Base-by-base conservation (phyloP, 2,329 filamentous ascomycete genomes). In the Monosporascus sp. region DNA sequence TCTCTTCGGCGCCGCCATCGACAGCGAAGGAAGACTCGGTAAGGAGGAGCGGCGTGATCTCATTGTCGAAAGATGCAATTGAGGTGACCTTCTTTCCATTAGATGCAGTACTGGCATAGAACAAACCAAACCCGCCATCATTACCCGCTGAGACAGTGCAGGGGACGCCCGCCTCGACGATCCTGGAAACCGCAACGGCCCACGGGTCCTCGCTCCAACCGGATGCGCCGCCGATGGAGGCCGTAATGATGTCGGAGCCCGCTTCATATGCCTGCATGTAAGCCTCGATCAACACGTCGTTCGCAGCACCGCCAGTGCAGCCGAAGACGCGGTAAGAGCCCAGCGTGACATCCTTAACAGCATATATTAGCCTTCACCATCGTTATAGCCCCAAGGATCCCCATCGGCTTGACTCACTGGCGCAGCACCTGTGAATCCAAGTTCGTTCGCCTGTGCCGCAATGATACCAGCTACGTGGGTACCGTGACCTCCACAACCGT, bases 381-480 rank as follows among this genome's bases (percentile, higher is more conserved):
- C 22, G 18, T 35, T 20, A n/a, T 22, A 9, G 20, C 8, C 2
- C 15, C 25, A 17, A 4, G 20, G 6, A 6, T n/a, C 20, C 22
- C 27, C 9, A n/a, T 36, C 18, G 14, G 15, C 18, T 22, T 22
- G 43, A 44, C 54, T 51, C 50, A 57, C 79, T 0, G 79, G 77
- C 0, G 81, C 82, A 9, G 76, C 80, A 17, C 83, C 83, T 17
- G 77, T 78, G 60, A 83, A 80, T n/a, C 77, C 77, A 38, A 75
- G 75, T 0, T 71, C 65, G 62, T 83, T 74, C 46, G 68, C 64
- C 63, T 83, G 78, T 1, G 82, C 83, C 2, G 81, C 83, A 45
- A 87, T 77, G 55, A 82, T 85, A 35, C 85, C 84, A 2, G 82
- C 75, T 24, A 84, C 80, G 65, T 84, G 82, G 1, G 79, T 83